phyloP scores from a whole-genome alignment of 805 yeast species.

The Clavispora fructus region DNA sequence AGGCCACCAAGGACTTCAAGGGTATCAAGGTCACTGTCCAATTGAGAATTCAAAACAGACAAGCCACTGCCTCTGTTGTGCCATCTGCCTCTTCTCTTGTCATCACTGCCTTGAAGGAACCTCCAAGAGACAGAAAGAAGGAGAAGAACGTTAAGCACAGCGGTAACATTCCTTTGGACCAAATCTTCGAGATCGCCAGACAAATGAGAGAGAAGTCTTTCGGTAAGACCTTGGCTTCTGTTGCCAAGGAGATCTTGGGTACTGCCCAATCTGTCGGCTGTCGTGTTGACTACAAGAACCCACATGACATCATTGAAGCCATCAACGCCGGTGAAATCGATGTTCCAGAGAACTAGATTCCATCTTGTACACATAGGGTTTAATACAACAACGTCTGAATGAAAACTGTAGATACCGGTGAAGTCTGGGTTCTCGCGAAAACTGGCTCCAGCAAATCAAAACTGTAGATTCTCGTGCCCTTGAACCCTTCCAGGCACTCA shows the following conservation, averaged over 20 bases:
- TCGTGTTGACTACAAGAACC: conserved; percentile 99
- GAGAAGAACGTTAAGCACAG: conserved; percentile 99
- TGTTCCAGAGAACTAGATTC: conserved; percentile 69
- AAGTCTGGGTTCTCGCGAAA: no score
- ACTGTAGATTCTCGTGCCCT: no score
- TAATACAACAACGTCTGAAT: not conserved
- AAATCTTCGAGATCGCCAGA: conserved; percentile 95
- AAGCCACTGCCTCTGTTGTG: conserved; percentile 96
- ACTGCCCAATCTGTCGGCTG: conserved; percentile 99
- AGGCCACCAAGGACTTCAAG: conserved; percentile 98
- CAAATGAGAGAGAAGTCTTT: conserved; percentile 95
- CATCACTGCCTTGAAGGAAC: conserved; percentile 98
- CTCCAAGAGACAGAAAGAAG: conserved; percentile 99
- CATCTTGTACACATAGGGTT: conserved; percentile 31
- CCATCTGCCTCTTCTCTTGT: conserved; percentile 99
- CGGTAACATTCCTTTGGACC: conserved; percentile 97
- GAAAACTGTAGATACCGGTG: not conserved
- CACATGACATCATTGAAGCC: conserved; percentile 97
- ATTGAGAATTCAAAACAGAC: conserved; percentile 99
- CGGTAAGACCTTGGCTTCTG: conserved; percentile 96
- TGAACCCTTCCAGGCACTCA: no score
- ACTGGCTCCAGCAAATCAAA: no score
- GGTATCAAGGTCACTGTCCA: conserved; percentile 99
- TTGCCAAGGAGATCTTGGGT: conserved; percentile 97
- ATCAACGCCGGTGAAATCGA: conserved; percentile 98